Evolutionary conservation across 2,329 filamentous ascomycete genomes (phyloP), one percentile per base, ranked within the genome.

Genomic region (Fusarium haematococcum): DNA sequence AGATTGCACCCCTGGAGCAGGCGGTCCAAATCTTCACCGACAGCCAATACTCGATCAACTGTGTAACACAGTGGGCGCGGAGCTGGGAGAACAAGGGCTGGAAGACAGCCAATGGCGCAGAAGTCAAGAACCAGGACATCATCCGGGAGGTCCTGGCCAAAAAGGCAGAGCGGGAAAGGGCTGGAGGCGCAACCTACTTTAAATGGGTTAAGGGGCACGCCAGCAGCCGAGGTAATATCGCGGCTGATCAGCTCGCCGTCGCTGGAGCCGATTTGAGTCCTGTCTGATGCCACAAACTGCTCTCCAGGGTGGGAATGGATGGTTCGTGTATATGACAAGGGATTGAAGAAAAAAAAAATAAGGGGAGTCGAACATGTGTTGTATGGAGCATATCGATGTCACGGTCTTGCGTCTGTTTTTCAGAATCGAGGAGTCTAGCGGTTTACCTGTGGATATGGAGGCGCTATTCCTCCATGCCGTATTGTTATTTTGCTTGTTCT

Each of bases 171-270:
- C 88, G 94, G 58, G 88, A 90, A 58, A 85, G 84, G 63, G 84
- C 87, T 1, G 90, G 90, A 18, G 88, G 88, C 4, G 84, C 86
- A 74, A 97, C 94, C 0, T 84, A 89, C 63, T 97, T 98, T 79
- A 88, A 91, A 72, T 98, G 95, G 95, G 91, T 98, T 56, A 98
- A 97, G 83, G 97, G 95, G 0, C 97, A 99, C 81, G 88, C 88
- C 30, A 87, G 87, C 52, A 87, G 94, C 75, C 82, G 85, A 5
- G 95, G 96, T 2, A 98, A 98, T 79, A 87, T 91, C 52, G 93
- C 91, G 14, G 97, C 97, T 1, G 96, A 98, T 85, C 83, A 82
- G 69, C 85, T 98, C 70, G 95, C 95, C 2, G 92, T 94, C 37
- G 70, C 74, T 27, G 84, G 84, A 4, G 81, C 83, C 7, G 81